Evolutionary conservation across 331 rosid species (phyloP), one percentile per base, ranked within the genome.

Genomic region (Malus hybrid): DNA sequence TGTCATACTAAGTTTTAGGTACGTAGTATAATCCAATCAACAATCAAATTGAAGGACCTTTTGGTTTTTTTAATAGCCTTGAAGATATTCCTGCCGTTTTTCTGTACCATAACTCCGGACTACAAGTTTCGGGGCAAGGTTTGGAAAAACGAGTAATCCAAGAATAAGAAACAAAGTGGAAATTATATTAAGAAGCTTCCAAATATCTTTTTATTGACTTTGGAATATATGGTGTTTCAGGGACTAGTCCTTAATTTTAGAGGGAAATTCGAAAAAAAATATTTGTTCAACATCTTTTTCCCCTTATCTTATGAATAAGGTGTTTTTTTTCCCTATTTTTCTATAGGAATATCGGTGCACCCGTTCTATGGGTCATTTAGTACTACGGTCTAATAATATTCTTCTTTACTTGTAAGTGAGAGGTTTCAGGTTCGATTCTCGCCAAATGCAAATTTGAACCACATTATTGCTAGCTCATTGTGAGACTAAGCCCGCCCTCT

Each of bases 401-500:
- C 1, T 9, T 39, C 4, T 39, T 39, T 3, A 39, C 44, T 39
- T 9, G 4, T 39, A 39, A 39, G 44, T 39, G 12, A 9, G 4
- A 39, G 44, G 1, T 39, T 39, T 39, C 4, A 39, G 4, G 12
- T 39, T 39, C 44, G 4, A 39, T 39, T 39, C 0, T 39, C 44
- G 4, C 12, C 1, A 39, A 39, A 39, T 0, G 3, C 0, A 0
- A 39, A 39, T 39, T 39, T 9, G 44, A 39, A 39, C 12, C 44
- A 3, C 44, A 39, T 39, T 39, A 39, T 39, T 39, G 1, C 12
- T 39, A 39, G 12, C 12, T 39, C 4, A 39, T 39, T 39, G 12
- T 39, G 44, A 39, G 1, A 0, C 12, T 9, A 39, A 39, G 12
- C 0, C 0, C 44, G 0, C 12, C 4, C 4, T 28, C 1, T 9